Percentiles rank a stretch among this genome's conserved stretches.
Evolutionary conservation across 2,329 filamentous ascomycete genomes (phyloP).

Genomic region (Colletotrichum spinosum): DNA sequence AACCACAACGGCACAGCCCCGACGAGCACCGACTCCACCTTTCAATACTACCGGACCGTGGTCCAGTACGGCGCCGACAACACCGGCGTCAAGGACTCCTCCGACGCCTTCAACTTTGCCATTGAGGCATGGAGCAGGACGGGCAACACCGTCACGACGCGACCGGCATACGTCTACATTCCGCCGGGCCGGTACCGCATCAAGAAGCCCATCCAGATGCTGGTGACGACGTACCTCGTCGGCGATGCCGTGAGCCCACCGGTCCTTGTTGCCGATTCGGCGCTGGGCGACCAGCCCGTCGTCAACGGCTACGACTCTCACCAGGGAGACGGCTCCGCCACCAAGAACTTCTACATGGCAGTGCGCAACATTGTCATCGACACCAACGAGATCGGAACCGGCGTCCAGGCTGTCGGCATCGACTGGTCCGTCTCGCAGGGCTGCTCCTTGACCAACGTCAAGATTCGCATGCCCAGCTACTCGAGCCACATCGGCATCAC

Average conservation of each 20-base stretch:
- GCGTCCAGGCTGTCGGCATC: slow-evolving; percentile 41
- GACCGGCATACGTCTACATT: slow-evolving; percentile 43
- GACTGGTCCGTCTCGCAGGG: slow-evolving; percentile 48
- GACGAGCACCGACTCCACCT: slow-evolving; percentile 40
- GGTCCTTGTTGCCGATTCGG: slow-evolving; percentile 42
- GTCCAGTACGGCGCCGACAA: slow-evolving; percentile 44
- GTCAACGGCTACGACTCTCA: slow-evolving; percentile 42
- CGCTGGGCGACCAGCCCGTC: slow-evolving; percentile 37
- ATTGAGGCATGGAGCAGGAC: slow-evolving; percentile 43
- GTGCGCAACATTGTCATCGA: slow-evolving; percentile 47
- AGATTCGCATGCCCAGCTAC: slow-evolving; percentile 48
- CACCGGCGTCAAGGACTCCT: slow-evolving; percentile 42
- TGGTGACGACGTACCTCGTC: slow-evolving; percentile 46
- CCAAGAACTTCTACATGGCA: slow-evolving; percentile 49
- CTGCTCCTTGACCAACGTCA: slow-evolving; percentile 44
- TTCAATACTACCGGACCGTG: slow-evolving; percentile 43
- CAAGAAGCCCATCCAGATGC: slow-evolving; percentile 44
- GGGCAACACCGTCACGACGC: slow-evolving; percentile 43
- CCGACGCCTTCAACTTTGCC: slow-evolving; percentile 43
- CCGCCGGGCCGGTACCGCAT: slow-evolving; percentile 47
- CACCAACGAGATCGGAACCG: slow-evolving; percentile 39
- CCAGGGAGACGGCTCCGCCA: slow-evolving; percentile 42
- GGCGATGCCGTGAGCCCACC: slow-evolving; percentile 46
- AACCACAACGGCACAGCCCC: slow-evolving; percentile 43
- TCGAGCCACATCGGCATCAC: slow-evolving; percentile 50